Base-by-base conservation (phyloP, 495 filamentous ascomycete species). In the Penicillium lagena region DNA sequence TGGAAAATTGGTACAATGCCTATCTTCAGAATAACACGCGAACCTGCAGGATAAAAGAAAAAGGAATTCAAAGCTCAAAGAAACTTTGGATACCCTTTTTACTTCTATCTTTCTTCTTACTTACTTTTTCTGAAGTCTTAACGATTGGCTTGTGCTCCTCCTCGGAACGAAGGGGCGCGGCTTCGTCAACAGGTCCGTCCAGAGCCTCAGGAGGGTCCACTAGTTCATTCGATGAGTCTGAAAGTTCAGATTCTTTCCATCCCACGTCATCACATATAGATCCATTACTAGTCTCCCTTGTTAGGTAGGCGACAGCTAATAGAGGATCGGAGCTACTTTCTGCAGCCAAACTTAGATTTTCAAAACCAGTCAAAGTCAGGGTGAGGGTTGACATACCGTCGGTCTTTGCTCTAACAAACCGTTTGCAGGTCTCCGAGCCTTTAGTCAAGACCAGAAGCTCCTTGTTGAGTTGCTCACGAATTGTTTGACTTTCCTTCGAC, bases 381-480 rank as follows among this genome's bases (percentile, higher is more conserved):
- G 31, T 5, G n/a, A 33, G n/a, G 5, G 31, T 5, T 33, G 5
- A 33, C 31, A 33, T 33, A 33, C 31, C 31, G 31, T 33, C 39
- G 13, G 15, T 10, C 39, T 41, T 41, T 30, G 15, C 15, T 13
- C 30, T 29, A 7, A 39, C 31, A n/a, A 33, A 33, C 31, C 31
- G 31, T 33, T 33, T n/a, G 31, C 31, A 33, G n/a, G 31, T 33
- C 31, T 33, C 31, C 31, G 31, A 33, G 39, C 17, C 52, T 37
- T 66, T 70, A 8, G 42, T 52, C 11, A 83, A 68, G n/a, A 76
- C 66, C 12, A 68, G 54, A 12, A 76, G 60, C 50, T 82, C 71
- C 45, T 66, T 74, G 9, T 51, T 71, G 31, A 82, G 55, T 37
- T 76, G 70, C 35, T 76, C 70, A 7, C 81, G 67, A 44, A 64